Base-by-base conservation (phyloP, 1,284 basidiomycete genomes). In the Ceratorhiza oryzae-sativae region DNA sequence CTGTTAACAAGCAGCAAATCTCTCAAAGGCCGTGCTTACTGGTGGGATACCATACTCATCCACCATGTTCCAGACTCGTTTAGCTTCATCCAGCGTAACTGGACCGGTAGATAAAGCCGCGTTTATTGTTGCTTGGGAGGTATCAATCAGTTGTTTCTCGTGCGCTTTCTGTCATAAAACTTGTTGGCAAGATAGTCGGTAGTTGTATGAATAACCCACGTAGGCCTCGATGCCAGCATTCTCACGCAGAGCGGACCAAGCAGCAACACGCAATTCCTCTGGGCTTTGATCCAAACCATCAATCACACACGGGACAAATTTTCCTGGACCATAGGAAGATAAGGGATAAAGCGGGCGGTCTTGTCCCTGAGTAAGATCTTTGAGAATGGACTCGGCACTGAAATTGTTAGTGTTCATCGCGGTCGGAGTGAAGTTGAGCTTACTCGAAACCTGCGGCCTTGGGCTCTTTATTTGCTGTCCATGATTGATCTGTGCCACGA, bases 331-430 rank as follows among this genome's bases (percentile, higher is more conserved):
- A 78, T 92, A 97, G 0, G 87, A 90, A 0, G 93, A 90, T 0
- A 96, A 81, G n/a, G 90, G 89, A 90, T 92, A 98, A 6, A 86
- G 71, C 0, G 95, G 95, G 76, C 88, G 88, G 23, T 94, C 92
- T 3, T 79, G 80, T 18, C 80, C 80, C 5, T 80, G 78, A 2
- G 86, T 87, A n/a, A 94, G 77, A 76, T 94, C 92, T 49, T 81
- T 82, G 15, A 78, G 78, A 36, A 93, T 84, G 0, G 84, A 80
- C 15, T 92, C 90, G n/a, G 81, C 76, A 18, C 90, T 93, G 77
- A 39, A 48, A n/a, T 59, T n/a, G 45, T 71, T 71, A 60, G 67
- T 34, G 15, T 48, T 55, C 67, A 71, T 71, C 45, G 30, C 60
- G 42, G 67, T 49, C 30, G 23, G 27, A 49, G 13, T 15, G 25